phyloP scores from a whole-genome alignment of 2,329 filamentous ascomycete genomes.

The Ophiocordyceps unilateralis region DNA sequence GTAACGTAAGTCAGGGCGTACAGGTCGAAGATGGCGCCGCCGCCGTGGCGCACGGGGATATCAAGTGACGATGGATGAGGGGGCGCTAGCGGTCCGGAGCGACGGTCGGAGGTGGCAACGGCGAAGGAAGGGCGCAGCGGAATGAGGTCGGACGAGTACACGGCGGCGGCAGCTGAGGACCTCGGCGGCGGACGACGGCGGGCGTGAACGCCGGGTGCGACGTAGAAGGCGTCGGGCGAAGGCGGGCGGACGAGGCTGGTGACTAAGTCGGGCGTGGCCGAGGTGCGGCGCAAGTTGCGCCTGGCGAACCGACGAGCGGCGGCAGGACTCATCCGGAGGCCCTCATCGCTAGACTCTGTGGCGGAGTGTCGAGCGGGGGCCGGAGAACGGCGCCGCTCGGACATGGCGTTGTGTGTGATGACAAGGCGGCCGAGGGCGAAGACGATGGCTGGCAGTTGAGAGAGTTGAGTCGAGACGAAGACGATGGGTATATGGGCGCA shows the following conservation, averaged over 20 bases:
- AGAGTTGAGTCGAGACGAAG: background rate
- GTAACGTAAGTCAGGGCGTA: conserved; percentile 25
- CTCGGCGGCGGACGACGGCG: conserved; percentile 6
- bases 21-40: conserved; percentile 24
- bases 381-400: background rate
- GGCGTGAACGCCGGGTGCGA: conserved; percentile 10
- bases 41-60: conserved; percentile 20
- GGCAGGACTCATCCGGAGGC: conserved; percentile 15
- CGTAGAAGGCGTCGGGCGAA: conserved; percentile 18
- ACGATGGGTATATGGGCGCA: background rate
- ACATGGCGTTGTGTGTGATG: background rate
- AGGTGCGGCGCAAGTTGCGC: conserved; percentile 16
- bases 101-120: conserved; percentile 9
- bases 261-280: conserved; percentile 21
- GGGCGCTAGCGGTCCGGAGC: conserved; percentile 16
- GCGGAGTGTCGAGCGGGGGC: conserved; percentile 5
- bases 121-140: conserved; percentile 8
- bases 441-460: background rate
- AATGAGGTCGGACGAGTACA: conserved; percentile 2
- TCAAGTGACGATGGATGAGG: conserved; percentile 22
- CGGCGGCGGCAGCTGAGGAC: background rate
- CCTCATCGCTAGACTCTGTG: conserved; percentile 20
- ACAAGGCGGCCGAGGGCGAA: background rate
- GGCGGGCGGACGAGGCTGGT: conserved; percentile 21
- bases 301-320: conserved; percentile 18